Percentiles rank a stretch among this genome's conserved stretches.
These are phyloP conservation scores for Solanum chiquidenum DNA, from an alignment of 257 asterid genomes.

Conservation along the genomic window DNA sequence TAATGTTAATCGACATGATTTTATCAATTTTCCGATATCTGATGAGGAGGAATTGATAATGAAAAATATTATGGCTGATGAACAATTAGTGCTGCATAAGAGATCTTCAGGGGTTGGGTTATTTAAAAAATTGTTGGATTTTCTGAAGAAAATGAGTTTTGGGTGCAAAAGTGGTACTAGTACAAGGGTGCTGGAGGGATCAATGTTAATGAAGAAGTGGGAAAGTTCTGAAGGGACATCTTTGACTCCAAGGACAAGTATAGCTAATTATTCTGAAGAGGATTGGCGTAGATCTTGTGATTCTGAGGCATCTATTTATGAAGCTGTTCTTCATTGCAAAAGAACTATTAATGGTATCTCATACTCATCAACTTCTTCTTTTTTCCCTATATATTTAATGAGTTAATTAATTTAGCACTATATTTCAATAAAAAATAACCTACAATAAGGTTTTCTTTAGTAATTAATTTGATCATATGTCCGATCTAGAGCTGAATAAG, in stretches of 20 bases:
- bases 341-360: constrained; percentile 45
- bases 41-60: neutral
- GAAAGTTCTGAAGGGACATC: constrained; percentile 31
- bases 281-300: constrained; percentile 75
- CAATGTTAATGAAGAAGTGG: constrained; percentile 2
- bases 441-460: neutral
- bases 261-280: constrained; percentile 39
- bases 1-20: constrained; percentile 40
- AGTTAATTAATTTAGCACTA: neutral
- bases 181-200: neutral
- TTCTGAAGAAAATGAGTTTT: constrained; percentile 22
- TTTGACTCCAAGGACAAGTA: constrained; percentile 59
- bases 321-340: constrained; percentile 90
- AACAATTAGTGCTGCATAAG: neutral
- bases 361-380: no score
- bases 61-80: neutral
- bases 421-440: no score
- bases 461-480: no score
- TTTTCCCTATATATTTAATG: neutral
- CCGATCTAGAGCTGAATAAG: no score
- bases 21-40: constrained; percentile 30
- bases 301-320: constrained; percentile 78
- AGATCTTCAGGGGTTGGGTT: constrained; percentile 8
- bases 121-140: constrained; percentile 34
- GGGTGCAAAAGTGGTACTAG: constrained; percentile 13